A percentile compares a stretch with the other conserved stretches of the same genome.
These are phyloP conservation scores for Myrmaecium sp. DNA, from an alignment of 2,329 filamentous ascomycete genomes.

Conservation along the genomic window DNA sequence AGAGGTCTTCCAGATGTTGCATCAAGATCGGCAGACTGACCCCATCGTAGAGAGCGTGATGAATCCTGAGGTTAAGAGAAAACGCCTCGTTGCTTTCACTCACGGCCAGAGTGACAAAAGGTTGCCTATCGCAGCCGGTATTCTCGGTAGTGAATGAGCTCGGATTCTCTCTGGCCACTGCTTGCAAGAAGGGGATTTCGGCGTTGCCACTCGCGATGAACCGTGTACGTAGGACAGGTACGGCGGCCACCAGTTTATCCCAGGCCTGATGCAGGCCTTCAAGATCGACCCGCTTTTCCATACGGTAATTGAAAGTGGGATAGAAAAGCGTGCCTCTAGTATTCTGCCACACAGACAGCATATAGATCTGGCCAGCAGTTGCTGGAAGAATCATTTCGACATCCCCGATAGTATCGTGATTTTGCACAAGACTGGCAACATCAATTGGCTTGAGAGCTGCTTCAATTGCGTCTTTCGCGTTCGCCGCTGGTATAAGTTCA, in stretches of 20 bases:
- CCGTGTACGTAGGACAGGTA: conserved; percentile 51
- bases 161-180: conserved; percentile 30
- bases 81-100: conserved; percentile 15
- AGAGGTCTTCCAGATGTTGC: conserved; percentile 30
- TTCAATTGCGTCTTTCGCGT: conserved; percentile 3
- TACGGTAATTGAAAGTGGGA: conserved; percentile 48
- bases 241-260: conserved; percentile 35
- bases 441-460: conserved; percentile 12
- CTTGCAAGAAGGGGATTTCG: conserved; percentile 43
- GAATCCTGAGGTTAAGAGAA: conserved; percentile 38
- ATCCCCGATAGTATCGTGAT: conserved; percentile 23
- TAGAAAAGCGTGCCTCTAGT: conserved; percentile 53
- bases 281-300: conserved; percentile 25
- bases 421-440: conserved; percentile 26
- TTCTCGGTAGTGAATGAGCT: conserved; percentile 12
- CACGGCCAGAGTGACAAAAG: conserved; percentile 20
- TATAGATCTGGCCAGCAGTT: conserved; percentile 63
- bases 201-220: conserved; percentile 38
- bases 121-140: conserved; percentile 8
- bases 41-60: conserved; percentile 81
- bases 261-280: conserved; percentile 41
- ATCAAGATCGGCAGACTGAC: conserved; percentile 55
- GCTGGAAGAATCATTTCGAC: conserved; percentile 48
- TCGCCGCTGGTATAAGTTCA: neutral
- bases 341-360: conserved; percentile 61